A percentile compares a stretch with the other conserved stretches of the same genome.
Evolutionary conservation across 1,284 basidiomycete genomes (phyloP).

Genomic region (Apiotrichum gracile): DNA sequence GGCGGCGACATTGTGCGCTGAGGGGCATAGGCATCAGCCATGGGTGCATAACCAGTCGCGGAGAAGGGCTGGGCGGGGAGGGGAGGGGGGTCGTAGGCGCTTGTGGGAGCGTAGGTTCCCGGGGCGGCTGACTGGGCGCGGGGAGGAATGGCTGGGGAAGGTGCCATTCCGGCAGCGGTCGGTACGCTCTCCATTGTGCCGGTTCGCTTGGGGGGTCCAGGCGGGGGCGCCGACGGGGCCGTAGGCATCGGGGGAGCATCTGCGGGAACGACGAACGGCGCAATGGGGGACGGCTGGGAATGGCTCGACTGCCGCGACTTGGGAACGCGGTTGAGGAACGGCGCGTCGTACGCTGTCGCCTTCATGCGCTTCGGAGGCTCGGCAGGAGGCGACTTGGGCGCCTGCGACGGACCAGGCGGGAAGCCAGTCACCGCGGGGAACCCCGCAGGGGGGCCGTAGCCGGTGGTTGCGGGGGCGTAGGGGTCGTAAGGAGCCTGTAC

Average conservation of each 20-base stretch:
- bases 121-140: background rate
- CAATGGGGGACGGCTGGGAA: background rate
- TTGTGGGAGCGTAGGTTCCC: background rate
- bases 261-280: constrained; percentile 12
- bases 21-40: constrained; percentile 2
- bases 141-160: background rate
- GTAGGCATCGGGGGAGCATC: constrained; percentile 9
- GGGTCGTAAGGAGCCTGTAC: constrained; percentile 12
- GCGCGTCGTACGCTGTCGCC: constrained; percentile 45
- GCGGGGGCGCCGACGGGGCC: constrained; percentile 19
- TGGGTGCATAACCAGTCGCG: background rate
- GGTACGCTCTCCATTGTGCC: background rate
- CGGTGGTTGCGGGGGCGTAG: constrained; percentile 9
- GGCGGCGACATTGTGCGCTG: background rate
- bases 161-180: background rate
- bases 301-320: background rate
- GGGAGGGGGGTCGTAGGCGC: background rate
- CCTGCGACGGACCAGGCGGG: background rate
- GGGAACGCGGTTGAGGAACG: constrained; percentile 21
- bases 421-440: background rate
- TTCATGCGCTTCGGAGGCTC: constrained; percentile 29
- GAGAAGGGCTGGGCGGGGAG: background rate
- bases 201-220: constrained; percentile 28
- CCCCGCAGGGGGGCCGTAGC: constrained; percentile 3
- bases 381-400: constrained; percentile 10